Percentiles rank a stretch among this genome's conserved stretches.
phyloP scores from a whole-genome alignment of 495 filamentous ascomycete genomes.

The Beverwykella pulmonaria region DNA sequence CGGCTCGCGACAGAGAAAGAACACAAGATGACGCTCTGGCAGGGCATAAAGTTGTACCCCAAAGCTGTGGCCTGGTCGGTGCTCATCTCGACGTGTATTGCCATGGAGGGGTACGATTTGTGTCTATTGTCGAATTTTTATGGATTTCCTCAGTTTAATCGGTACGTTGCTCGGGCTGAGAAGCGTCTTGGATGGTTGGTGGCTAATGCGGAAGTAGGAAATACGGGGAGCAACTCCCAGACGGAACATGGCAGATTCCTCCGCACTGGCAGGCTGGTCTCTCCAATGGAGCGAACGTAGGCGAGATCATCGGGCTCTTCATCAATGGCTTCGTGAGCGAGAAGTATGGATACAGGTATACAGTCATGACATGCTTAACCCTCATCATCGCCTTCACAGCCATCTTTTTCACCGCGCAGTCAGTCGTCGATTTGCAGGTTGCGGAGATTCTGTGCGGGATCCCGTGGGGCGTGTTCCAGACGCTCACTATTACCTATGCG shows the following conservation, averaged over 20 bases:
- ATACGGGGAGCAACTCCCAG: conserved; percentile 36
- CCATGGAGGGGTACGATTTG: conserved; percentile 54
- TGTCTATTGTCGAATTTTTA: conserved; percentile 45
- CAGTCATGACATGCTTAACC: conserved; percentile 35
- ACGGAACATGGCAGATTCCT: conserved; percentile 38
- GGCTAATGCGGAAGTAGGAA: too few relatives aligned
- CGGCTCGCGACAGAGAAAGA: conserved; percentile 36
- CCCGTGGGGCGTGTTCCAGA: conserved; percentile 45
- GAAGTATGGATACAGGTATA: conserved; percentile 39
- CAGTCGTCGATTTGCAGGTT: conserved; percentile 34
- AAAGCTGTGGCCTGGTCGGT: conserved; percentile 45
- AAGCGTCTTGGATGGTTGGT: too few relatives aligned
- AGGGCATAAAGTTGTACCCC: conserved; percentile 41
- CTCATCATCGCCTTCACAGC: conserved; percentile 40
- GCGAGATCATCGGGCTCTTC: conserved; percentile 43
- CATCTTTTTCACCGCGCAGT: conserved; percentile 42
- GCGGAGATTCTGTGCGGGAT: conserved; percentile 41
- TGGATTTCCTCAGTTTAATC: conserved; percentile 45
- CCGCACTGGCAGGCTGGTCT: conserved; percentile 42
- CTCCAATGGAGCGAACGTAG: conserved; percentile 41
- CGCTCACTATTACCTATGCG: conserved; percentile 44
- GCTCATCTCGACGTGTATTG: conserved; percentile 47
- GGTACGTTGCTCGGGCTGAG: not conserved
- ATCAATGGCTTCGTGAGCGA: conserved; percentile 43
- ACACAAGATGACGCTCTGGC: conserved; percentile 37